Evolutionary conservation across 2,329 filamentous ascomycete species (phyloP).

Genomic region (Taxawa tesnikishii): DNA sequence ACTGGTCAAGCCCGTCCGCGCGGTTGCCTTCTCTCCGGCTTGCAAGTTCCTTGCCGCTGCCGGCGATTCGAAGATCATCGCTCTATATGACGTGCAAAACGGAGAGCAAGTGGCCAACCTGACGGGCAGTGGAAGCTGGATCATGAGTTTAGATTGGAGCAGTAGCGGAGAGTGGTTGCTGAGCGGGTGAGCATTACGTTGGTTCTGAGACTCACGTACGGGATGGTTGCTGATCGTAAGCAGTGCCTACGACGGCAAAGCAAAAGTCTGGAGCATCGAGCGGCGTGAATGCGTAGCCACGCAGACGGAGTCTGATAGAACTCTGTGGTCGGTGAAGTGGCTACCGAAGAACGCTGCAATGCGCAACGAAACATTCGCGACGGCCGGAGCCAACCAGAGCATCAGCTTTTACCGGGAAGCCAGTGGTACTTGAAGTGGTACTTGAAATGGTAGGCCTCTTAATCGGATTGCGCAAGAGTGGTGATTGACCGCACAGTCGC

Average conservation of each 20-base stretch:
- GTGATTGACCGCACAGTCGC: too few species aligned
- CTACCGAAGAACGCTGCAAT: slow-evolving; percentile 51
- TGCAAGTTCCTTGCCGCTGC: slow-evolving; percentile 77
- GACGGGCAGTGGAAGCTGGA: slow-evolving; percentile 69
- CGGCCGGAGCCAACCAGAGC: slow-evolving; percentile 62
- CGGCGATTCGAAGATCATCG: slow-evolving; percentile 79
- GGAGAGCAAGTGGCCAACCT: slow-evolving; percentile 88
- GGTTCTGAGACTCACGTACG: neutral
- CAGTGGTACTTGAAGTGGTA: slow-evolving; percentile 44
- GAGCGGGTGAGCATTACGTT: slow-evolving; percentile 45
- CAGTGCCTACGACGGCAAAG: slow-evolving; percentile 78
- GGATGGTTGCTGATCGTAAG: slow-evolving; percentile 1
- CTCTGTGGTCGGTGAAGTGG: slow-evolving; percentile 77
- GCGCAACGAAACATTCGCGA: slow-evolving; percentile 59
- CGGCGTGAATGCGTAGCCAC: slow-evolving; percentile 77
- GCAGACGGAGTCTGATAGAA: slow-evolving; percentile 78
- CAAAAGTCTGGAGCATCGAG: slow-evolving; percentile 91
- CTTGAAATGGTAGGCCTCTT: too few species aligned
- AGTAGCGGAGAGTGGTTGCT: slow-evolving; percentile 84
- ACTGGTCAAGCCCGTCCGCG: slow-evolving; percentile 73
- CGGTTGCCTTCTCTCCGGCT: slow-evolving; percentile 77
- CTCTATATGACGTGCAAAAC: slow-evolving; percentile 81
- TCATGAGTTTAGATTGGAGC: slow-evolving; percentile 86
- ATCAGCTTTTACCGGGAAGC: slow-evolving; percentile 79
- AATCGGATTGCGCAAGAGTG: too few species aligned